Evolutionary conservation across 257 asterid genomes (phyloP).

Genomic region (Jacaranda copaia): DNA sequence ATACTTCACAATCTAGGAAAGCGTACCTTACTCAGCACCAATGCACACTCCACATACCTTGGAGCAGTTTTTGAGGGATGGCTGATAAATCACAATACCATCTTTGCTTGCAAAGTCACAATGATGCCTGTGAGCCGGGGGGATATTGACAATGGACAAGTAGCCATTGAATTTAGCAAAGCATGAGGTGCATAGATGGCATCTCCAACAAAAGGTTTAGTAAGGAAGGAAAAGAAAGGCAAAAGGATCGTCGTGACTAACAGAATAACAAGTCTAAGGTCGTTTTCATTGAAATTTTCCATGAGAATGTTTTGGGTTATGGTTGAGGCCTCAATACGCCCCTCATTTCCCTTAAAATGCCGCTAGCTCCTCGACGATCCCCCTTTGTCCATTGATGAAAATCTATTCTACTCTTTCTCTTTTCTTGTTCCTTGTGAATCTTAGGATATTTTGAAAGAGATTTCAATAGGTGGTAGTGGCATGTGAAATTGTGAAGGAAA

Average conservation of each 20-base stretch:
- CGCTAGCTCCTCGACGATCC: constrained; percentile 37
- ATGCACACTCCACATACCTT: constrained; percentile 39
- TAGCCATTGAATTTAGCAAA: constrained; percentile 78
- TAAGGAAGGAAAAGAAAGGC: constrained; percentile 69
- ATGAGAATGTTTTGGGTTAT: constrained; percentile 48
- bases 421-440: neutral
- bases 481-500: neutral
- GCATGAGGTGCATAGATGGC: constrained; percentile 68
- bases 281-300: constrained; percentile 51
- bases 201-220: constrained; percentile 59
- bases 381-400: constrained; percentile 51
- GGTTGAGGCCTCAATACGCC: constrained; percentile 50
- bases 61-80: constrained; percentile 51
- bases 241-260: constrained; percentile 92
- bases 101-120: no score
- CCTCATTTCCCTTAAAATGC: constrained; percentile 63
- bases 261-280: constrained; percentile 57
- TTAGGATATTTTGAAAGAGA: neutral
- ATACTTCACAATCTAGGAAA: constrained; percentile 48
- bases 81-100: constrained; percentile 34
- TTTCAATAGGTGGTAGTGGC: neutral
- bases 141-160: constrained; percentile 65
- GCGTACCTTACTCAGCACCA: constrained; percentile 33
- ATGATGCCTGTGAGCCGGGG: constrained; percentile 62
- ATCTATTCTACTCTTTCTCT: neutral